A percentile compares a stretch with the other conserved stretches of the same genome.
Conservation (phyloP, 83 land plant species). For the Thuja plicata region DNA sequence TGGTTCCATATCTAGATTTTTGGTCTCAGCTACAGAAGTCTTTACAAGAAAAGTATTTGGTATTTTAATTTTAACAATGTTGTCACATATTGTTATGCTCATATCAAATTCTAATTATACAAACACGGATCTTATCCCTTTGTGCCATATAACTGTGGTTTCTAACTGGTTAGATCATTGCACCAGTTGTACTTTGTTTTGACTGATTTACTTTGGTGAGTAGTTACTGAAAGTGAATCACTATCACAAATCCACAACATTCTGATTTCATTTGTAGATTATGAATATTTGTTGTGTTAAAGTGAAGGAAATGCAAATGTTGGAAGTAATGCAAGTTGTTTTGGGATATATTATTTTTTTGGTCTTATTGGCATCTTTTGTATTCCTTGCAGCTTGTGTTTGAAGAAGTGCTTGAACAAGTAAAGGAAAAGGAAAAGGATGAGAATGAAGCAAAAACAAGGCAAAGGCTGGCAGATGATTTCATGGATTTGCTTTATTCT, state of each 20-base stretch:
- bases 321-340: not conserved
- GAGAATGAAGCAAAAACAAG: conserved; percentile 97
- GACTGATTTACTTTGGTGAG: not conserved
- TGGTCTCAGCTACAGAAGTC: not conserved
- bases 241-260: not conserved
- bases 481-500: conserved; percentile 51
- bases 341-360: not conserved
- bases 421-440: conserved; percentile 92
- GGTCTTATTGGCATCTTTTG: not conserved
- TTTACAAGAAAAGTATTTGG: not conserved
- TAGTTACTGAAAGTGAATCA: not conserved
- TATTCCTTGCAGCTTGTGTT: conserved; percentile 74
- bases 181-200: not conserved
- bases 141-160: no score
- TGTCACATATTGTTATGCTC: not conserved
- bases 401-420: conserved; percentile 81
- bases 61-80: not conserved
- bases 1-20: not conserved
- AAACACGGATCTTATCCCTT: no score
- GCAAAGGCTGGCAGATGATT: conserved; percentile 85
- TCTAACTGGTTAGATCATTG: no score
- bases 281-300: not conserved
- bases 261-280: not conserved
- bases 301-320: not conserved
- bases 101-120: not conserved